A percentile compares a stretch with the other conserved stretches of the same genome.
These are phyloP conservation scores for Cladosporium sp. DNA, from an alignment of 2,329 filamentous ascomycete species.

Conservation along the genomic window DNA sequence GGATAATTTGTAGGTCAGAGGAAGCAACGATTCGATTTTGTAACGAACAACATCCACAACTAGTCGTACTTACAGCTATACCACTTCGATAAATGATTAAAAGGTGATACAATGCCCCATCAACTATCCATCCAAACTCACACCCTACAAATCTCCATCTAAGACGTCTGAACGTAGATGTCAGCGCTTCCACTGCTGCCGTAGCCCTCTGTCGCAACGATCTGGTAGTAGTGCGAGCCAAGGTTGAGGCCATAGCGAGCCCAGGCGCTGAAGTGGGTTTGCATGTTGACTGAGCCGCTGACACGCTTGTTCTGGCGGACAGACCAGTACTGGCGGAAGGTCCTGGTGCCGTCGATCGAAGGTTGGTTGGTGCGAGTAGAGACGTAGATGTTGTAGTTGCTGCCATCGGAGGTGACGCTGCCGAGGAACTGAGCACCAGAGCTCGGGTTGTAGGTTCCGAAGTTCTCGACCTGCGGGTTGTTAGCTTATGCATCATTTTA, in stretches of 20 bases:
- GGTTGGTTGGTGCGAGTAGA: conserved; percentile 47
- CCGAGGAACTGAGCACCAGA: conserved; percentile 52
- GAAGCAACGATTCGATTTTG: neutral
- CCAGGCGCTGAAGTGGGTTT: conserved; percentile 57
- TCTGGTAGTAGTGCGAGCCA: conserved; percentile 55
- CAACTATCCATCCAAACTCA: neutral
- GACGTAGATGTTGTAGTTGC: conserved; percentile 54
- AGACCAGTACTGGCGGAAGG: conserved; percentile 57
- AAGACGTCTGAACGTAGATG: conserved; percentile 44
- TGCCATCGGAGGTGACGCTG: conserved; percentile 53
- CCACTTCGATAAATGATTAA: neutral
- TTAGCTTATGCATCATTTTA: neutral
- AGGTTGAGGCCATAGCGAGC: conserved; percentile 49
- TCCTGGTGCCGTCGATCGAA: conserved; percentile 53
- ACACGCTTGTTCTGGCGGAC: conserved; percentile 52
- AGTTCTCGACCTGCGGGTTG: conserved; percentile 22
- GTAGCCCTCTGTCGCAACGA: conserved; percentile 56
- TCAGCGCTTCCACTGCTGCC: conserved; percentile 50
- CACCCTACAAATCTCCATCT: neutral
- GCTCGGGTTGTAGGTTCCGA: conserved; percentile 46
- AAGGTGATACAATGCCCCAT: neutral
- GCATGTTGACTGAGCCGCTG: conserved; percentile 50
- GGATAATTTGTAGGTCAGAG: neutral
- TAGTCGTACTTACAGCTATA: neutral
- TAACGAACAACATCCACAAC: neutral